Percentiles rank a stretch among this genome's conserved stretches.
phyloP scores from a whole-genome alignment of 805 yeast genomes.

The Pichia insulana region DNA sequence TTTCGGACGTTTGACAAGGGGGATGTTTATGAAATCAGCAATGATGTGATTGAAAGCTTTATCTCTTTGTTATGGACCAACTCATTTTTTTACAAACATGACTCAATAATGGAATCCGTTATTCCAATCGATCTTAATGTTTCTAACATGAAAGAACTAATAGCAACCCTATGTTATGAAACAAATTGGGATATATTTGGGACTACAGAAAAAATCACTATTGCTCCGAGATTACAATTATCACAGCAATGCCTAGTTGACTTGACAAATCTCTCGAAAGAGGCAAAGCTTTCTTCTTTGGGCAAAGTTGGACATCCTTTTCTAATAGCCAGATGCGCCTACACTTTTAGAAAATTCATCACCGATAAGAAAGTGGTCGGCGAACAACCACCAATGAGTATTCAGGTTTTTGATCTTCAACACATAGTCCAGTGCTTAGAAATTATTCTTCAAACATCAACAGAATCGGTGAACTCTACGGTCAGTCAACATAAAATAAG shows the following conservation, averaged over 20 bases:
- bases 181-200: conserved; percentile 50
- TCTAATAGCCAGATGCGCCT: conserved; percentile 48
- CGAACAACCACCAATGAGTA: conserved; percentile 53
- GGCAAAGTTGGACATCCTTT: conserved; percentile 33
- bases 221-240: conserved; percentile 37
- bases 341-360: conserved; percentile 53
- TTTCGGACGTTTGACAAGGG: conserved; percentile 29
- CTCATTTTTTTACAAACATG: conserved; percentile 52
- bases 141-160: conserved; percentile 3
- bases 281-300: conserved; percentile 15
- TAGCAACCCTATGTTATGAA: conserved; percentile 27
- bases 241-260: conserved; percentile 51
- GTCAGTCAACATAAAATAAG: no score
- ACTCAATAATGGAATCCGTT: conserved; percentile 27
- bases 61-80: conserved; percentile 44
- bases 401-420: conserved; percentile 57
- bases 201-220: conserved; percentile 43
- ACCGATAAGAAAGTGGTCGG: conserved; percentile 54
- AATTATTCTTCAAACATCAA: neutral
- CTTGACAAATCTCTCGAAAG: conserved; percentile 34
- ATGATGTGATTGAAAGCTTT: conserved; percentile 32
- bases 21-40: conserved; percentile 1
- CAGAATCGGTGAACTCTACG: neutral
- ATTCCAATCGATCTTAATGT: neutral
- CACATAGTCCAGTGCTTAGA: conserved; percentile 37